These are phyloP conservation scores for Cladosporium halotolerans DNA, from an alignment of 2,329 filamentous ascomycete genomes.

Conservation along the genomic window DNA sequence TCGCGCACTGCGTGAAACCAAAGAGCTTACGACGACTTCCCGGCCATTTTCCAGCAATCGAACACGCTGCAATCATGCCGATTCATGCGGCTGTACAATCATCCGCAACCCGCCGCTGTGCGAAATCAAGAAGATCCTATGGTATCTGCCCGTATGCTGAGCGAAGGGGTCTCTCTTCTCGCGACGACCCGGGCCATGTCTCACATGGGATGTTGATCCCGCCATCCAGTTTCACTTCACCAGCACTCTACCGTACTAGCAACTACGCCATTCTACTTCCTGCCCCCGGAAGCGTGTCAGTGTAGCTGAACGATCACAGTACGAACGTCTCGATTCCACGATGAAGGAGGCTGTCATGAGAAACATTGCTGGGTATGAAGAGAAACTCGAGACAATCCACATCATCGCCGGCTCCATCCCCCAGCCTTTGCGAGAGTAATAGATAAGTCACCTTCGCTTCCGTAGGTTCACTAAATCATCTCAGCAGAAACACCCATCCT, in stretches of 20 bases:
- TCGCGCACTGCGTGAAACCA: too few species aligned
- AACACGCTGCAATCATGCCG: too few species aligned
- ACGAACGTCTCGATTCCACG: not conserved
- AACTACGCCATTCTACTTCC: not conserved
- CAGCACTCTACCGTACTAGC: not conserved
- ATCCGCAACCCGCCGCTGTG: too few species aligned
- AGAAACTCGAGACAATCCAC: constrained; percentile 3
- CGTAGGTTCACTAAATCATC: not conserved
- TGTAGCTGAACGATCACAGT: not conserved
- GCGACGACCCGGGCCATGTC: constrained; percentile 7
- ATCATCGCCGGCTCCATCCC: not conserved
- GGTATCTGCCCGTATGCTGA: too few species aligned
- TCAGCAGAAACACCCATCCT: not conserved
- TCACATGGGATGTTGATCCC: not conserved
- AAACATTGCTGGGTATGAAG: constrained; percentile 12
- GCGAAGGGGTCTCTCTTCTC: not conserved
- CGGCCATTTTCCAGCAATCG: too few species aligned
- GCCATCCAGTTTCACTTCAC: constrained; percentile 10
- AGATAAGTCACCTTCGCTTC: constrained; percentile 1
- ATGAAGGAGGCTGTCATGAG: constrained; percentile 5
- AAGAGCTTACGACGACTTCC: too few species aligned
- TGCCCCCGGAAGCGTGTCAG: not conserved
- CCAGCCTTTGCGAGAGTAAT: constrained; percentile 3
- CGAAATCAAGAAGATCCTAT: too few species aligned
- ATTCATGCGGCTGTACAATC: too few species aligned